phyloP scores from a whole-genome alignment of 345 rosid genomes.

The Citrus mangshanensis region DNA sequence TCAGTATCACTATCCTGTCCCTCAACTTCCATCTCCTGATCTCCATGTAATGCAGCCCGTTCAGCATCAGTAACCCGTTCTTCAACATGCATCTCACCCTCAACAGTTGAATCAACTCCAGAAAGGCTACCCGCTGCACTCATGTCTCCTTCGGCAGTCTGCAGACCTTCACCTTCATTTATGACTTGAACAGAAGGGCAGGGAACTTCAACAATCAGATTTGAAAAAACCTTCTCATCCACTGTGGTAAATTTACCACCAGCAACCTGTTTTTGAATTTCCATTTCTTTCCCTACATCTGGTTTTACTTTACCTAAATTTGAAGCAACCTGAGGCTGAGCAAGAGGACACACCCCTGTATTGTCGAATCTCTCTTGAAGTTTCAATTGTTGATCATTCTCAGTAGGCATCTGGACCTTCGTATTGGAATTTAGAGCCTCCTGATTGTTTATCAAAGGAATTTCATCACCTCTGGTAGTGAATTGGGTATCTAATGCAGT shows the following conservation, averaged over 20 bases:
- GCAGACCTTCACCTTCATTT: slow-evolving; percentile 7
- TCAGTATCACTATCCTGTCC: slow-evolving; percentile 31
- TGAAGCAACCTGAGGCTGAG: slow-evolving; percentile 5
- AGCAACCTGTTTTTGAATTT: slow-evolving; percentile 13
- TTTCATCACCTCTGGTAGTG: slow-evolving; percentile 16
- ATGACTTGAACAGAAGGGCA: neutral
- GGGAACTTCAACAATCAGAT: neutral
- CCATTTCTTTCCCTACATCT: slow-evolving; percentile 12
- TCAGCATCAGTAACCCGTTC: slow-evolving; percentile 30
- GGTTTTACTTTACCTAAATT: slow-evolving; percentile 7
- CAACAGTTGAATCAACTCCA: slow-evolving; percentile 9
- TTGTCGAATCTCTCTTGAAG: slow-evolving; percentile 8
- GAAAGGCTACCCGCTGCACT: neutral
- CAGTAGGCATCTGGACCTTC: slow-evolving; percentile 4
- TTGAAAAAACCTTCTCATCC: slow-evolving; percentile 2
- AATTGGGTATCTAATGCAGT: slow-evolving; percentile 23
- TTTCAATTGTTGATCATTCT: neutral
- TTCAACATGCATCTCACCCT: slow-evolving; percentile 20
- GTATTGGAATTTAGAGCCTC: slow-evolving; percentile 13
- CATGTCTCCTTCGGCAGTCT: slow-evolving; percentile 3
- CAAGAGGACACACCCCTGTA: neutral
- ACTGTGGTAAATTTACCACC: slow-evolving; percentile 11
- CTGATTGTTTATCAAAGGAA: slow-evolving; percentile 16
- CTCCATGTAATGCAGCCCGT: slow-evolving; percentile 24
- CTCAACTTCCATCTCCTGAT: slow-evolving; percentile 40